Evolutionary conservation across 2,329 filamentous ascomycete species (phyloP).

Genomic region (Drechslera avenae): DNA sequence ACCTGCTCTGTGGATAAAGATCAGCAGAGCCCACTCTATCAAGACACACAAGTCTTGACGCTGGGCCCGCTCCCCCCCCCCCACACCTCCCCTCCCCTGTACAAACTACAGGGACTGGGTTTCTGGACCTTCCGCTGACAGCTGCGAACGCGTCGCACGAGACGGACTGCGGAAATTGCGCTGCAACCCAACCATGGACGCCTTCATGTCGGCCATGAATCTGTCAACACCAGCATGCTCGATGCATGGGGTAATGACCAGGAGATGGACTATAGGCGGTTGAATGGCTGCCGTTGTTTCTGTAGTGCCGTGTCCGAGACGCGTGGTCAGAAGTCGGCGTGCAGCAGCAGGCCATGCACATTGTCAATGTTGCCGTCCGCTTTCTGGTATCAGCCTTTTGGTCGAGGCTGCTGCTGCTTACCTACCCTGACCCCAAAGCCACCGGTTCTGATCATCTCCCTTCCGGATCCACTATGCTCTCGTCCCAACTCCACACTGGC

Average conservation of each 20-base stretch:
- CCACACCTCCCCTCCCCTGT: background rate
- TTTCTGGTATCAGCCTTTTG: conserved; percentile 7
- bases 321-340: conserved; percentile 1
- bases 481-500: background rate
- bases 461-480: conserved; percentile 4
- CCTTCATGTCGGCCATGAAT: background rate
- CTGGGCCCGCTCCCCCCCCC: background rate
- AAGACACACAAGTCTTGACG: background rate
- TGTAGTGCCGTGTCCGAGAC: conserved; percentile 8
- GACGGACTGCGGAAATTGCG: conserved; percentile 11
- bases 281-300: conserved; percentile 2
- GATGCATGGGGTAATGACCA: background rate
- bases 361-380: background rate
- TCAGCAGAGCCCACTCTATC: too few species aligned
- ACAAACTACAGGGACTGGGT: background rate
- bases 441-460: conserved; percentile 3
- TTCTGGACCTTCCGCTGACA: conserved; percentile 1
- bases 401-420: conserved; percentile 18
- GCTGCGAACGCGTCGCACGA: conserved; percentile 2
- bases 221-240: background rate
- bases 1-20: background rate
- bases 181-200: conserved; percentile 11
- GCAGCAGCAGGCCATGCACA: conserved; percentile 3
- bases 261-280: background rate
- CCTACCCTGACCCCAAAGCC: conserved; percentile 7